These are phyloP conservation scores for Mallotus repandus DNA, from an alignment of 441 rosid genomes.

Conservation along the genomic window DNA sequence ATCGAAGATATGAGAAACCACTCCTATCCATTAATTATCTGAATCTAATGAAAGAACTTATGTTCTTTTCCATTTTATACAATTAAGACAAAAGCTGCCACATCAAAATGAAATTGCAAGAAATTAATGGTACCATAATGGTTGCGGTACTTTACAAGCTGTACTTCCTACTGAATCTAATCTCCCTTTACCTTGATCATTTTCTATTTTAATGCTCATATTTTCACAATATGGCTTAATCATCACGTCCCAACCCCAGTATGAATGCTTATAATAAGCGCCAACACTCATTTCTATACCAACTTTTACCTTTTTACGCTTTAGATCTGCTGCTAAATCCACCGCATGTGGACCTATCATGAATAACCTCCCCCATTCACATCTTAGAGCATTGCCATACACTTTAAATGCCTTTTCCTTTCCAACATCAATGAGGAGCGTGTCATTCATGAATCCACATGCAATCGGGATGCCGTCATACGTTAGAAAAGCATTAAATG, in stretches of 20 bases:
- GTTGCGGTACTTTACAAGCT: not conserved
- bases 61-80: too few species aligned
- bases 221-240: constrained; percentile 4
- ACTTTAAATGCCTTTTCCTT: not conserved
- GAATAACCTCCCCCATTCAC: constrained; percentile 3
- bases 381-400: not conserved
- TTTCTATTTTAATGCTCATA: not conserved
- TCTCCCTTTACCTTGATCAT: not conserved
- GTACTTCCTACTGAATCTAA: too few species aligned
- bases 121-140: constrained; percentile 1
- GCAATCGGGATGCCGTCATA: constrained; percentile 2
- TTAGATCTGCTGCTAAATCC: not conserved
- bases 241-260: constrained; percentile 15
- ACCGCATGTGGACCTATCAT: not conserved
- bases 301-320: not conserved
- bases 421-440: not conserved
- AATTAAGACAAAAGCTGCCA: not conserved
- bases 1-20: too few species aligned
- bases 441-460: not conserved
- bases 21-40: too few species aligned
- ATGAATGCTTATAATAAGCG: constrained; percentile 1
- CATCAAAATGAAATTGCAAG: not conserved
- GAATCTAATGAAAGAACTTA: too few species aligned
- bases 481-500: not conserved
- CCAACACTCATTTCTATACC: not conserved